Evolutionary conservation across 768 basidiomycete species (phyloP).

Genomic region (Lactifluus volemus): DNA sequence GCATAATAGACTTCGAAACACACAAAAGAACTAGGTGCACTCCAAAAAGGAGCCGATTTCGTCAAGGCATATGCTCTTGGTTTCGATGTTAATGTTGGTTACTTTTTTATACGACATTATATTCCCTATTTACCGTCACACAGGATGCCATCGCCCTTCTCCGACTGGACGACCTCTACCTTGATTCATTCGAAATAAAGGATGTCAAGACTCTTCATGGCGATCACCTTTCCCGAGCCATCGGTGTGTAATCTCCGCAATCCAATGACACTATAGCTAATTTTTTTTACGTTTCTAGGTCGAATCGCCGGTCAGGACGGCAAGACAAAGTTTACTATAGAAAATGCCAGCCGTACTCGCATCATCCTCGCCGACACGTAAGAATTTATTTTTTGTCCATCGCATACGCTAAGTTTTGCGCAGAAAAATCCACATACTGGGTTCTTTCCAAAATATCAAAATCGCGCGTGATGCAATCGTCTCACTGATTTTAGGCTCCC

Average conservation of each 20-base stretch:
- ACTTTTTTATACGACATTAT: not conserved
- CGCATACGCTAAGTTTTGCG: constrained; percentile 1
- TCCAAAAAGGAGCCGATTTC: constrained; percentile 97
- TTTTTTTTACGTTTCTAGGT: constrained; percentile 35
- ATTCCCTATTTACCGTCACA: not conserved
- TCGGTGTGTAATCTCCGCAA: constrained; percentile 44
- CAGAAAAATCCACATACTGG: constrained; percentile 97
- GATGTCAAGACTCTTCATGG: constrained; percentile 98
- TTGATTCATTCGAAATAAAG: constrained; percentile 98
- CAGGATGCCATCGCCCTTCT: constrained; percentile 95
- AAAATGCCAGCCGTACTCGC: constrained; percentile 94
- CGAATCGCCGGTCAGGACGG: constrained; percentile 99
- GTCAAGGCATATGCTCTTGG: constrained; percentile 91
- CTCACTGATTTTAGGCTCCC: constrained; percentile 89
- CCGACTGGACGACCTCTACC: constrained; percentile 91
- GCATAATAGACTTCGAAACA: constrained; percentile 84
- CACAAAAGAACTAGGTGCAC: constrained; percentile 84
- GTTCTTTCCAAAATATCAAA: constrained; percentile 98
- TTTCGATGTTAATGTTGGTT: constrained; percentile 84
- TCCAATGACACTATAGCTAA: not conserved
- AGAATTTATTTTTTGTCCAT: constrained; percentile 27
- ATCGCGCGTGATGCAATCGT: constrained; percentile 95
- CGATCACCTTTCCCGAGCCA: constrained; percentile 96
- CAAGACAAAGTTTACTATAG: constrained; percentile 97
- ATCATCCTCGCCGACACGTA: constrained; percentile 97